These are phyloP conservation scores for Blastomyces gilchristii DNA, from an alignment of 2,329 filamentous ascomycete genomes.

Conservation along the genomic window DNA sequence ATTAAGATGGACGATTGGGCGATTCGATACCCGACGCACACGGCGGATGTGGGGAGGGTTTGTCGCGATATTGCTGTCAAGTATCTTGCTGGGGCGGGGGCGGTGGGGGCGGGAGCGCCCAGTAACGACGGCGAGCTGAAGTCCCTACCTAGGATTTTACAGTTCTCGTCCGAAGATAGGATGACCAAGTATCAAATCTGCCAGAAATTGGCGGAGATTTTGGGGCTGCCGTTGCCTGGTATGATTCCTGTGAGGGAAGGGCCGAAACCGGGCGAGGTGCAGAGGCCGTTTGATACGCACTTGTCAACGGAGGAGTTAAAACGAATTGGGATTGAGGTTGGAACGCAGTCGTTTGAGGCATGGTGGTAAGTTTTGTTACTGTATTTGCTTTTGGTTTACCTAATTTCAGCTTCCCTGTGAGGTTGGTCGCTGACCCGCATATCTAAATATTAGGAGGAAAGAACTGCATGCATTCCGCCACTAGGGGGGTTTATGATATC, in stretches of 20 bases:
- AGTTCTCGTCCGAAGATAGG: conserved; percentile 77
- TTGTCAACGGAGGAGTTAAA: conserved; percentile 64
- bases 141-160: conserved; percentile 58
- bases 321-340: conserved; percentile 63
- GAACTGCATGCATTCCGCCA: conserved; percentile 8
- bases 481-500: not conserved
- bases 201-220: conserved; percentile 63
- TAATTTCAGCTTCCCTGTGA: no score
- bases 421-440: not conserved
- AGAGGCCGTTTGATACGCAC: conserved; percentile 81
- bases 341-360: conserved; percentile 61
- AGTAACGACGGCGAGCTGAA: conserved; percentile 25
- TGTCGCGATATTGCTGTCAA: conserved; percentile 62
- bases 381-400: no score
- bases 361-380: conserved; percentile 56
- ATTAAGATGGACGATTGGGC: conserved; percentile 82
- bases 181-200: conserved; percentile 90
- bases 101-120: conserved; percentile 22
- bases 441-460: conserved; percentile 1
- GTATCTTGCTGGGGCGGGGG: conserved; percentile 42
- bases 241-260: conserved; percentile 57
- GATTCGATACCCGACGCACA: conserved; percentile 76
- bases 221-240: conserved; percentile 59
- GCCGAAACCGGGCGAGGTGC: conserved; percentile 60
- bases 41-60: conserved; percentile 73